Conservation (phyloP, 1,139 yeast species). For the Hanseniaspora gamundiae region DNA sequence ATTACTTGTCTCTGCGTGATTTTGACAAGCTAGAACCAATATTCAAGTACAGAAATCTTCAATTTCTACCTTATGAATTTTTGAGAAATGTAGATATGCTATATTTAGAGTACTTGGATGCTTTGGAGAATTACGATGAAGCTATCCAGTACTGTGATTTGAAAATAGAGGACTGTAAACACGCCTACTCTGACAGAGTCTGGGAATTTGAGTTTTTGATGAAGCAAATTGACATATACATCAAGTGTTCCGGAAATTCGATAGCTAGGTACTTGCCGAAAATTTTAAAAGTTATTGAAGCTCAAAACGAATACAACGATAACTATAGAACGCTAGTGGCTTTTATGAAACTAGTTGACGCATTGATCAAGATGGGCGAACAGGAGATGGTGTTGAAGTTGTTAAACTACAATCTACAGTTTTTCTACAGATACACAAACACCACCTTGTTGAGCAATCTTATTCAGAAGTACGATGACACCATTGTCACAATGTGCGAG, state of each 20-base stretch:
- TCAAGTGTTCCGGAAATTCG: conserved; percentile 9
- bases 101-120: conserved; percentile 10
- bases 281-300: conserved; percentile 12
- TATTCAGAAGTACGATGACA: background rate
- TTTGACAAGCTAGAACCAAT: background rate
- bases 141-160: conserved; percentile 13
- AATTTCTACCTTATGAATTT: conserved; percentile 10
- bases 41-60: background rate
- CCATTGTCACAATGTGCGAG: background rate
- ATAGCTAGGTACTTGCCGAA: conserved; percentile 14
- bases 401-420: background rate
- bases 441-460: background rate
- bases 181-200: conserved; percentile 9
- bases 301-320: background rate
- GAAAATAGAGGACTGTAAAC: conserved; percentile 10
- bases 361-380: background rate
- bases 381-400: background rate
- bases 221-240: conserved; percentile 14
- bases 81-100: conserved; percentile 9
- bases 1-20: background rate
- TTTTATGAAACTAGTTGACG: background rate
- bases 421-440: background rate
- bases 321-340: background rate
- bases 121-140: conserved; percentile 11
- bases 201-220: conserved; percentile 16